These are phyloP conservation scores for Licmophora abbreviata DNA, from an alignment of 108 stramenopile species.

Conservation along the genomic window DNA sequence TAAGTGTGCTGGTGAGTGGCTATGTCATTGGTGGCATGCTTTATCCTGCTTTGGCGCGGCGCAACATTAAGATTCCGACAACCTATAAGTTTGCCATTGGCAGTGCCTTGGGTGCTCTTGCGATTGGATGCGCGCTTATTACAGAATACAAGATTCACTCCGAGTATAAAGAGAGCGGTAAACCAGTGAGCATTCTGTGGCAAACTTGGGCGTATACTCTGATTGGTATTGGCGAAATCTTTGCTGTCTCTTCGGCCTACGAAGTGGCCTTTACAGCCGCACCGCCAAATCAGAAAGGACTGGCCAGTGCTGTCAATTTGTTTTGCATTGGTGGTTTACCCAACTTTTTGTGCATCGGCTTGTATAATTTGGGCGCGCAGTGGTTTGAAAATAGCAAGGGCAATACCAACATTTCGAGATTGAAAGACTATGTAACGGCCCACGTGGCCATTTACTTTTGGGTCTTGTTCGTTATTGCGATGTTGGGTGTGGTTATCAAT, in stretches of 20 bases:
- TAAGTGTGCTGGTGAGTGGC: constrained; percentile 65
- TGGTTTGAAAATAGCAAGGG: constrained; percentile 66
- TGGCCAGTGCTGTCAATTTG: constrained; percentile 73
- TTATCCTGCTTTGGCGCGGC: constrained; percentile 53
- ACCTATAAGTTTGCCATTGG: constrained; percentile 84
- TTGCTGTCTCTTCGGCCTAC: constrained; percentile 77
- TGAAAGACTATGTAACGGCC: constrained; percentile 61
- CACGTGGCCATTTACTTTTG: constrained; percentile 66
- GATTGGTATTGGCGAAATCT: constrained; percentile 82
- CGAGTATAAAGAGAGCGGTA: constrained; percentile 36
- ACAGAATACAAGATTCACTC: constrained; percentile 65
- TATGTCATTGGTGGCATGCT: constrained; percentile 48
- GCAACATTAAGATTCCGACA: constrained; percentile 66
- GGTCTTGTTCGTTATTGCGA: constrained; percentile 42
- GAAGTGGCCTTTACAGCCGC: constrained; percentile 80
- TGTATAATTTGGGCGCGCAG: constrained; percentile 45
- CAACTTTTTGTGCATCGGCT: constrained; percentile 62
- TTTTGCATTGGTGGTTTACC: constrained; percentile 81
- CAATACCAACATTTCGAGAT: constrained; percentile 36
- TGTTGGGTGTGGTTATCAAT: constrained; percentile 64
- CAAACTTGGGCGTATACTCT: constrained; percentile 69
- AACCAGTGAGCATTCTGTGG: constrained; percentile 65
- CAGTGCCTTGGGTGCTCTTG: constrained; percentile 47
- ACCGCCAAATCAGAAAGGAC: constrained; percentile 58
- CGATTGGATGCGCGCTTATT: constrained; percentile 60